Base-by-base conservation (phyloP, 345 rosid genomes). In the Xanthoceras sorbifolium region DNA sequence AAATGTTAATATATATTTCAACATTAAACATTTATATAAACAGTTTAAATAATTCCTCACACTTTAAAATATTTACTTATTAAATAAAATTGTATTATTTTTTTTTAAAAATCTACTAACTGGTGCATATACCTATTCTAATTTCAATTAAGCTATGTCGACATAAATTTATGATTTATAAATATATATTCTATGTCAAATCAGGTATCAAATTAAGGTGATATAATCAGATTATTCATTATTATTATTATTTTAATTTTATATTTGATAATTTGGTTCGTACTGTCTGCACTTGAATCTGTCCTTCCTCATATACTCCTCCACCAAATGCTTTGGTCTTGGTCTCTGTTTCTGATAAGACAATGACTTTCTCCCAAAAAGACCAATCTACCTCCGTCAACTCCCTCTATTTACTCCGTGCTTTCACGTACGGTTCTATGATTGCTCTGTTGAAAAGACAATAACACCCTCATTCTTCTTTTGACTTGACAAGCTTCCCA, bases 251-350 rank as follows among this genome's bases (percentile, higher is more conserved):
- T 6, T 22, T 10, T 54, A 42, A 12, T 1, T 32, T 3, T n/a
- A 28, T 3, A 44, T 52, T 72, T 42, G 81, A 67, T 68, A 59
- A 65, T 54, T 65, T 32, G 26, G 76, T 57, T 81, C 84, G 86
- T 86, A 83, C 87, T 67, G 64, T 70, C 78, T 74, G 85, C 82
- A 82, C 80, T 82, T 69, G 74, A 70, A 78, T 82, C 83, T 80
- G 84, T 86, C 87, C 89, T 86, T 80, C 89, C 89, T 80, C 87
- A 63, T 46, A 80, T 86, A 80, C 22, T 71, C 67, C 81, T 82
- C 77, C 89, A 72, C 89, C 84, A 44, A 23, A 80, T 84, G 70
- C 60, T 62, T 12, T 76, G 40, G 9, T 12, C 69, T 34, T 12
- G 3, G 6, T 12, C n/a, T 42, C 6, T n/a, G n/a, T 69, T 48